Evolutionary conservation across 148 eudicot species (phyloP).

Genomic region (Dianthus caryophyllus): DNA sequence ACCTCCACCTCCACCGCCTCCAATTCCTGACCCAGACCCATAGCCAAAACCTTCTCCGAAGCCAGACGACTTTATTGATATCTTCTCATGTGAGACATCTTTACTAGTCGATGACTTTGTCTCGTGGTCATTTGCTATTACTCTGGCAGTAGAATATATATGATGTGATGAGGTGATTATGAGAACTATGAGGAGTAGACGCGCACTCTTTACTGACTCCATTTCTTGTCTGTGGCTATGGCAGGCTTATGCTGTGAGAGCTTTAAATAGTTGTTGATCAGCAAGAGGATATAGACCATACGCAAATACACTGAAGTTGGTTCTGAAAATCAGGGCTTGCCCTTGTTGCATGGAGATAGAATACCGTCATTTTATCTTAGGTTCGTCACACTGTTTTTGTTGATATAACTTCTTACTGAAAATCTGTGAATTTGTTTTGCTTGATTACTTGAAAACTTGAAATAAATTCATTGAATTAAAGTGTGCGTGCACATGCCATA

Average conservation of each 20-base stretch:
- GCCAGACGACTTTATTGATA: background rate
- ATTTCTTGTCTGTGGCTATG: conserved; percentile 6
- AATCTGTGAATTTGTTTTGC: background rate
- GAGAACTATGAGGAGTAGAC: conserved; percentile 20
- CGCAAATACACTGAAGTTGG: conserved; percentile 15
- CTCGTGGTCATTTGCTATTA: conserved; percentile 5
- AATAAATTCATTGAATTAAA: background rate
- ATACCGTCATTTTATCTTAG: conserved; percentile 9
- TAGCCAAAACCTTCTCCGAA: conserved; percentile 14
- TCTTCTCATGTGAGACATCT: background rate
- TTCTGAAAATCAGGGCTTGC: conserved; percentile 15
- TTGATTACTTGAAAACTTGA: background rate
- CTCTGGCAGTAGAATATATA: conserved; percentile 17
- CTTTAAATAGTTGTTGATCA: conserved; percentile 15
- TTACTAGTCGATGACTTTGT: background rate
- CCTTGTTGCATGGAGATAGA: conserved; percentile 17
- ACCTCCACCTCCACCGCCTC: conserved; percentile 8
- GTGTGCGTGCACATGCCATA: background rate
- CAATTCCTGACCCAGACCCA: conserved; percentile 1
- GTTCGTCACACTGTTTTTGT: conserved; percentile 20
- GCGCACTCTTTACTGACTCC: conserved; percentile 23
- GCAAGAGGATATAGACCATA: background rate
- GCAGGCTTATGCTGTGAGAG: background rate
- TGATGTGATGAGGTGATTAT: conserved; percentile 24
- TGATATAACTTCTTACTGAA: conserved; percentile 14